Base-by-base conservation (phyloP, 345 rosid species). In the Eutrema heterophyllum region DNA sequence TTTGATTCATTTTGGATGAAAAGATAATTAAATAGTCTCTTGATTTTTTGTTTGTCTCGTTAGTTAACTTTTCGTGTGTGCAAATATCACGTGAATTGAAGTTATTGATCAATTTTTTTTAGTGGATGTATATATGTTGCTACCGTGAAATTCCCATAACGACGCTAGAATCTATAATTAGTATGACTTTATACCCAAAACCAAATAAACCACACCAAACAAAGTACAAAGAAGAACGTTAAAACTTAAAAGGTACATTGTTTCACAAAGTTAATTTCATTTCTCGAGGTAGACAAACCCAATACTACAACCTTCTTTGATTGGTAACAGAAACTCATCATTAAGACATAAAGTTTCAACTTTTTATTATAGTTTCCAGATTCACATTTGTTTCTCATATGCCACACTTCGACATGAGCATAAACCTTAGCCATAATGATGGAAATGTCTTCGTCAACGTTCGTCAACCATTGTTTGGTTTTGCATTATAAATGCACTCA, bases 321-420 rank as follows among this genome's bases (percentile, higher is more conserved):
- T 64, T 63, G 80, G 79, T 69, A 76, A 54, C 39, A 63, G 57
- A 76, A 76, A 76, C 80, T 64, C 59, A 70, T 76, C 80, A 70
- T 70, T 70, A 70, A 69, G 29, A 5, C 71, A 70, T 55, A 76
- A 76, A 76, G 80, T 55, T 76, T 63, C 71, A 63, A 63, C 71
- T 48, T 64, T 75, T 52, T 75, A 21, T 59, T 5, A 14, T 46
- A 53, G 58, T 75, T 69, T 55, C 70, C 43, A 69, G 55, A 62
- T 68, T 68, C 70, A 45, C 65, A 69, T 76, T 60, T 62, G 68
- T 67, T 75, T 29, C 61, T 43, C 55, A n/a, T 56, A 64, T 64
- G 45, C 41, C 77, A 73, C 46, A 35, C 64, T 53, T 63, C 57
- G 15, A 16, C 57, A 62, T 21, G 38, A 72, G 65, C 61, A 18